phyloP scores from a whole-genome alignment of 148 eudicot genomes.

The Bassia scoparia region DNA sequence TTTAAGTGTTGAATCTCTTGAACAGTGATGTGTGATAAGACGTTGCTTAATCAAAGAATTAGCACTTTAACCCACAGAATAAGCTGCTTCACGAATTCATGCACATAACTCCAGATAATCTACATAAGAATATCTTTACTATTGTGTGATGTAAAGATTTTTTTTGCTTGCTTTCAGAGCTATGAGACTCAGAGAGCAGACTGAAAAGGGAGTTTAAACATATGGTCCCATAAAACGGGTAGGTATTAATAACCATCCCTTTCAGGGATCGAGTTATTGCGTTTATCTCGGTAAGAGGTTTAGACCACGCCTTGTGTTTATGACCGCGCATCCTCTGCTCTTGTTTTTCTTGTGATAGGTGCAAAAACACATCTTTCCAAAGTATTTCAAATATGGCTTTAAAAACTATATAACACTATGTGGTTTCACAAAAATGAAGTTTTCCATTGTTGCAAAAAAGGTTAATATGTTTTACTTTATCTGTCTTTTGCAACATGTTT shows the following conservation, averaged over 20 bases:
- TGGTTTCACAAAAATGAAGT: too few species aligned
- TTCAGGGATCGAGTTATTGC: slow-evolving; percentile 56
- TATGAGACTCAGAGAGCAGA: slow-evolving; percentile 96
- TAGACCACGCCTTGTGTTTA: slow-evolving; percentile 7
- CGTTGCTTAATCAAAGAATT: neutral
- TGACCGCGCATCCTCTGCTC: neutral
- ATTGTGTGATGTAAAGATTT: neutral
- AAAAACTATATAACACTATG: too few species aligned
- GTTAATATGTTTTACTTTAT: too few species aligned
- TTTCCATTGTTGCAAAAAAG: too few species aligned
- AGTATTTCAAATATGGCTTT: too few species aligned
- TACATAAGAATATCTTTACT: neutral
- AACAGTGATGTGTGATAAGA: too few species aligned
- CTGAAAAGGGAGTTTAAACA: slow-evolving; percentile 98
- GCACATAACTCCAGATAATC: neutral
- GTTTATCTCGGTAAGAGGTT: slow-evolving; percentile 69
- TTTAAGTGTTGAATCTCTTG: too few species aligned
- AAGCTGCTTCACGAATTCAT: too few species aligned
- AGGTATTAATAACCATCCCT: slow-evolving; percentile 57
- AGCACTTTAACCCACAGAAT: neutral
- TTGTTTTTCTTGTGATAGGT: neutral
- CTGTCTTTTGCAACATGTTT: too few species aligned
- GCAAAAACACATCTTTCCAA: too few species aligned
- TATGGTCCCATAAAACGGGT: slow-evolving; percentile 99
- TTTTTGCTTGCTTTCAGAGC: slow-evolving; percentile 44